Evolutionary conservation across 1,139 yeast species (phyloP).

Genomic region (Groenewaldozyma sp.): DNA sequence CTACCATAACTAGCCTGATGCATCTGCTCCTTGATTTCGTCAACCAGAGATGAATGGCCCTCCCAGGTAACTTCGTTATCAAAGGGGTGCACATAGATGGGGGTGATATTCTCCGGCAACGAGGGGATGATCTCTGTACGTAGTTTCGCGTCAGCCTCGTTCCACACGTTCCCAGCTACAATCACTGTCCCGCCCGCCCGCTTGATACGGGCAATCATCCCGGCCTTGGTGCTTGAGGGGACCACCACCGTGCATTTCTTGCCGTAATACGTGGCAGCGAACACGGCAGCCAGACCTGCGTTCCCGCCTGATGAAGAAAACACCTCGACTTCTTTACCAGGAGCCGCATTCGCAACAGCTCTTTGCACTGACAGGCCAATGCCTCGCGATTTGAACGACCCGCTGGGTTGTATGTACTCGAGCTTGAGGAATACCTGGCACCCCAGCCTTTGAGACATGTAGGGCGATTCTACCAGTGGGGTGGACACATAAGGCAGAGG

Average conservation of each 20-base stretch:
- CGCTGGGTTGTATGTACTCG: constrained; percentile 62
- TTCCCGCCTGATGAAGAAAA: constrained; percentile 69
- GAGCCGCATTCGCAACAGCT: constrained; percentile 10
- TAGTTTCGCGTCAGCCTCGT: constrained; percentile 54
- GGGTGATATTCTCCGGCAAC: constrained; percentile 25
- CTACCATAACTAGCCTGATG: constrained; percentile 9
- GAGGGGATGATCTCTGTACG: constrained; percentile 32
- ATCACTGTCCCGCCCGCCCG: constrained; percentile 47
- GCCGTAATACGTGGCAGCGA: constrained; percentile 40
- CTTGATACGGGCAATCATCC: constrained; percentile 35
- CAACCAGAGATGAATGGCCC: constrained; percentile 54
- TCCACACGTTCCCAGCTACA: constrained; percentile 49
- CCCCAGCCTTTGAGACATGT: constrained; percentile 26
- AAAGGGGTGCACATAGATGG: constrained; percentile 64
- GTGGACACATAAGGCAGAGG: constrained; percentile 13
- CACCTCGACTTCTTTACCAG: constrained; percentile 34
- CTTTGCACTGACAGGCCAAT: constrained; percentile 35
- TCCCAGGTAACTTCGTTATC: constrained; percentile 57
- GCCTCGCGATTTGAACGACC: constrained; percentile 65
- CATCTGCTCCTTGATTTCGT: constrained; percentile 45
- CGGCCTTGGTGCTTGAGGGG: constrained; percentile 40
- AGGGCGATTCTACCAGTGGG: constrained; percentile 23
- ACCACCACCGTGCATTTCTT: constrained; percentile 57
- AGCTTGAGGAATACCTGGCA: constrained; percentile 50
- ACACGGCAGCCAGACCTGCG: constrained; percentile 71